Conservation (phyloP, 2,329 filamentous ascomycete species). For the Neonectria neomacrospora region DNA sequence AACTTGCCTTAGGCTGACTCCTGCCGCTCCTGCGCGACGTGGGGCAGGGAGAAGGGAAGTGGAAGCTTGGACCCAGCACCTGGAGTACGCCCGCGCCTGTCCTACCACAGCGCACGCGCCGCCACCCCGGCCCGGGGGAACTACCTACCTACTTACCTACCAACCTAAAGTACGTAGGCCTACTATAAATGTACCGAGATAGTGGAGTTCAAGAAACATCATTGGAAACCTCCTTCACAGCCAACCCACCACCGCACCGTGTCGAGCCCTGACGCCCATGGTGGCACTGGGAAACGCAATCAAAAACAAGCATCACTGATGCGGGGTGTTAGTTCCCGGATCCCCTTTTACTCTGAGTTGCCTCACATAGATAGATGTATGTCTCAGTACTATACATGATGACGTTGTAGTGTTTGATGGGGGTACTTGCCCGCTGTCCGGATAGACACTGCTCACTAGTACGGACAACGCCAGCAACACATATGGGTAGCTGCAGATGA, state of each 20-base stretch:
- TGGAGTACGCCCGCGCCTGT: constrained; percentile 12
- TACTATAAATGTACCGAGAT: not conserved
- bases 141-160: too few species aligned
- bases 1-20: not conserved
- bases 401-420: not conserved
- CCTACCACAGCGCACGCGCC: constrained; percentile 30
- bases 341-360: not conserved
- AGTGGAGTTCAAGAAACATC: not conserved
- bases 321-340: not conserved
- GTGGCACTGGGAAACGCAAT: constrained; percentile 8
- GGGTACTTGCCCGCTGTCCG: not conserved
- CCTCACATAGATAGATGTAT: not conserved
- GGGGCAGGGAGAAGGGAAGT: constrained; percentile 25
- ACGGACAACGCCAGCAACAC: not conserved
- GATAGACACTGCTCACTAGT: not conserved
- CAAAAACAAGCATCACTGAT: not conserved
- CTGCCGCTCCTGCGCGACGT: constrained; percentile 31
- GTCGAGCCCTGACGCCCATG: constrained; percentile 16
- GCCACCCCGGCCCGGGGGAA: not conserved
- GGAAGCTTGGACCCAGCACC: constrained; percentile 39
- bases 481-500: not conserved
- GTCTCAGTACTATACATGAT: not conserved
- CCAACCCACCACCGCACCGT: constrained; percentile 29
- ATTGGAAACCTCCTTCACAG: not conserved
- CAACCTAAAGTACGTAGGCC: not conserved